Evolutionary conservation across 768 basidiomycete species (phyloP).

Genomic region (Baorangia bicolor): DNA sequence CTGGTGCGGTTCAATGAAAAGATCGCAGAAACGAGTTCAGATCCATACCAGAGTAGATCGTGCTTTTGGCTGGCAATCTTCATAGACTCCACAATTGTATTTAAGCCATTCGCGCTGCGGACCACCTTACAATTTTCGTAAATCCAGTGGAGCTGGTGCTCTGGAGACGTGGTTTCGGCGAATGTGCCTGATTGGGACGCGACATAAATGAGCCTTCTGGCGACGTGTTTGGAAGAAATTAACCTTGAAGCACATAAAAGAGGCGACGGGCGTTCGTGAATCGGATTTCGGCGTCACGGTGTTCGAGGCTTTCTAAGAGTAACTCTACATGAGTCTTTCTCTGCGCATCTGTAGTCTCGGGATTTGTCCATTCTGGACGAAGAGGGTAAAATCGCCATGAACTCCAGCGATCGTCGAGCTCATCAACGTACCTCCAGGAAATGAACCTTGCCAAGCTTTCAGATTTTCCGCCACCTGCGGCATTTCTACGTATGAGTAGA

Average conservation of each 20-base stretch:
- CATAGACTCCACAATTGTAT: conserved; percentile 80
- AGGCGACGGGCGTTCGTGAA: conserved; percentile 85
- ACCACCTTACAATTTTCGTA: conserved; percentile 91
- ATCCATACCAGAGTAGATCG: conserved; percentile 68
- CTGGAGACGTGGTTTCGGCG: conserved; percentile 85
- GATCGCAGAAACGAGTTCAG: not conserved
- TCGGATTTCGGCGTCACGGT: conserved; percentile 78
- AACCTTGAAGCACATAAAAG: conserved; percentile 92
- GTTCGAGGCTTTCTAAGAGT: conserved; percentile 85
- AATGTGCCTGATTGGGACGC: conserved; percentile 64
- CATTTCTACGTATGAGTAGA: conserved; percentile 97
- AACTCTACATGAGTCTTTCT: conserved; percentile 75
- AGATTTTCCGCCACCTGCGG: conserved; percentile 85
- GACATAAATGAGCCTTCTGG: conserved; percentile 8
- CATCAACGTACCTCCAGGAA: conserved; percentile 59
- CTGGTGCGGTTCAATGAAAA: conserved; percentile 38
- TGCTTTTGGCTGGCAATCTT: conserved; percentile 89
- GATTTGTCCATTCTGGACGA: conserved; percentile 71
- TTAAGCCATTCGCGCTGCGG: conserved; percentile 78
- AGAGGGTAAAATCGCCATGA: not conserved
- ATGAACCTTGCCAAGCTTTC: conserved; percentile 85
- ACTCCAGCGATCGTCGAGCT: not conserved
- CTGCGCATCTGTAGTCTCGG: conserved; percentile 49
- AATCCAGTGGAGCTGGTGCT: conserved; percentile 95
- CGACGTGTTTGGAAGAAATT: not conserved